Evolutionary conservation across 2,329 filamentous ascomycete genomes (phyloP), one percentile per base, ranked within the genome.

Genomic region (Lecanicillium sp.): DNA sequence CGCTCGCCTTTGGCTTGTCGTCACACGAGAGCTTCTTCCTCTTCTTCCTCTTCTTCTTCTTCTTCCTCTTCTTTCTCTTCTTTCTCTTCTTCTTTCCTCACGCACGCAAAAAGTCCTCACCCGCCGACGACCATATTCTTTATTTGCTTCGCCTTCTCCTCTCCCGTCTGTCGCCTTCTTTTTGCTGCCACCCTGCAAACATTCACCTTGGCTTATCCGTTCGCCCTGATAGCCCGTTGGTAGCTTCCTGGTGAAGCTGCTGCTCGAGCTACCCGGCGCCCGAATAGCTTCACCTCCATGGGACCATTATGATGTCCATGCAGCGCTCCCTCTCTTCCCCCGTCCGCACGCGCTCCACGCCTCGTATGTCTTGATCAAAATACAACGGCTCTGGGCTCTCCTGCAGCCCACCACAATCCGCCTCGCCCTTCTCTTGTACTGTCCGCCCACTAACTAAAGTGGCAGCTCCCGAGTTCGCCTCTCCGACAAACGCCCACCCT

Each of bases 241-340:
- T 50, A 50, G 51, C 51, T 50, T 50, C 48, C 33, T 41, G 39
- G 48, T 56, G 56, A 57, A 59, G 60, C 61, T 59, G 50, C 56
- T 54, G 51, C 51, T 62, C 53, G 63, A 60, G 64, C 68, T 67
- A 60, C 57, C 60, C 54, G 56, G 59, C 58, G 52, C 53, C 44
- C 38, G 38, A 52, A 55, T 50, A 49, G 50, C 55, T 54, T 55
- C 42, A 48, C 56, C 60, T 63, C 60, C 60, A 74, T 73, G 71
- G 68, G 64, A 64, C 66, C 72, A 75, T 63, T 66, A 79, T 80
- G 74, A 75, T 77, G 63, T 75, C 77, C 66, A 79, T 80, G 77
- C 75, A 81, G 67, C 75, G 75, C 59, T 80, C 78, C 54, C 69
- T 77, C 54, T 83, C 81, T 56, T 82, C 80, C 64, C 76, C 79